Percentiles rank a stretch among this genome's conserved stretches.
Conservation (phyloP, 768 basidiomycete species). For the Mycena haematopus region DNA sequence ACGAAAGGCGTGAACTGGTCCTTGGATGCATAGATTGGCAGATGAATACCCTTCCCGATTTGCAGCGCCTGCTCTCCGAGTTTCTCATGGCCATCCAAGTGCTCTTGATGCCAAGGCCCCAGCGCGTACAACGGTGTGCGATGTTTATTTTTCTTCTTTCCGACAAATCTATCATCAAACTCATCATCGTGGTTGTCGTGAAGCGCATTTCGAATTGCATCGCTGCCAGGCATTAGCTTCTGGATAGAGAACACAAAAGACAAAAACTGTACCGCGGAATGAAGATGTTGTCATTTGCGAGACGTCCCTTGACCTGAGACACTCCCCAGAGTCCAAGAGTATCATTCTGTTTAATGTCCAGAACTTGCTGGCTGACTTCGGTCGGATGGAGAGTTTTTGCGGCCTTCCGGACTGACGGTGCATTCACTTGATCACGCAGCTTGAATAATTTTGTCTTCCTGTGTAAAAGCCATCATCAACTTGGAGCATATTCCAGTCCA, state of each 20-base stretch:
- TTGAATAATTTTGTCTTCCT: background rate
- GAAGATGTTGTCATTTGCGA: conserved; percentile 24
- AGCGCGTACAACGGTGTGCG: conserved; percentile 19
- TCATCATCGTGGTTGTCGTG: conserved; percentile 18
- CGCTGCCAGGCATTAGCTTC: no score
- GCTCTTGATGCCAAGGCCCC: conserved; percentile 7
- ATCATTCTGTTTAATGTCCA: conserved; percentile 23
- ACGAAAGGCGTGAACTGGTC: background rate
- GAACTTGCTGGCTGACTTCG: conserved; percentile 10
- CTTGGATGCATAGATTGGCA: conserved; percentile 7
- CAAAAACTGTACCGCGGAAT: conserved; percentile 24
- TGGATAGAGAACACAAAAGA: no score
- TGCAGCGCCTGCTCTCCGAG: conserved; percentile 1
- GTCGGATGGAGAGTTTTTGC: background rate
- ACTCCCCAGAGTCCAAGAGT: conserved; percentile 27
- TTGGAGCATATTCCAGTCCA: background rate
- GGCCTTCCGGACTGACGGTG: background rate
- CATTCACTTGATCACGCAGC: background rate
- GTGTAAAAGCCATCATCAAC: background rate
- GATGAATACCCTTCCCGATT: conserved; percentile 6
- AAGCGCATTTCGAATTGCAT: background rate
- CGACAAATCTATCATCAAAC: conserved; percentile 26
- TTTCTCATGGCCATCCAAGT: conserved; percentile 11
- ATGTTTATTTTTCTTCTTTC: conserved; percentile 20
- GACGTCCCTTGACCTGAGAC: conserved; percentile 20